Base-by-base conservation (phyloP, 352 stramenopile genomes). In the Pythium oligandrum region DNA sequence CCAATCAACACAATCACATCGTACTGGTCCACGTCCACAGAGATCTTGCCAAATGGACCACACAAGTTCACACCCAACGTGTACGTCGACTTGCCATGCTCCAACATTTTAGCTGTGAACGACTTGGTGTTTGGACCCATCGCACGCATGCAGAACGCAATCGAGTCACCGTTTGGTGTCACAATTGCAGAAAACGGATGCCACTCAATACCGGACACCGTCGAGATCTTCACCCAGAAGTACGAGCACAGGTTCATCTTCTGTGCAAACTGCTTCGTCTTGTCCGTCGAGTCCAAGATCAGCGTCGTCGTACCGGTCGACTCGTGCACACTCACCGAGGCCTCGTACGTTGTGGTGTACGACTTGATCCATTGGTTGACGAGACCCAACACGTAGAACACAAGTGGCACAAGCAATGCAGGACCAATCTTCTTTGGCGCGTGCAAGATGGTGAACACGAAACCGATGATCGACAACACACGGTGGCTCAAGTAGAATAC, bases 171-270 rank as follows among this genome's bases (percentile, higher is more conserved):
- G 12, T 88, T 71, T 1, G 75, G 64, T 2, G 74, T 88, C 48
- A 90, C 80, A 40, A 93, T 77, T 1, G 80, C 78, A 5, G 81
- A 90, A 64, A 93, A 93, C 47, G 80, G 83, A 44, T 93, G 83
- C 81, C 83, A 93, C 58, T 93, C 58, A 4, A 71, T 68, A 7
- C 44, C 46, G 38, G 78, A 90, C 31, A 92, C 64, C 9, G 78
- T 68, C n/a, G 83, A 75, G 3, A 90, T 58, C 38, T 73, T 70
- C n/a, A 93, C 59, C 45, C 83, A 80, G 55, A 90, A 93, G 74
- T 88, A 93, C 57, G 81, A 81, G 10, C 73, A 81, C 33, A 71
- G 66, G 39, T 78, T 65, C 47, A 86, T 68, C n/a, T 63, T 60
- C 63, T 73, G 66, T 1, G 79, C 83, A 54, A 86, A 70, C 49